Conservation (phyloP, 345 rosid species). For the Citrus sinensis region DVS_A1.0 CM039168.1:3325001-3325500, state of each 20-base stretch:
- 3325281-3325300: conserved; percentile 99
- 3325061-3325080: conserved; percentile 98
- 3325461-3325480: background rate
- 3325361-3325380: background rate
- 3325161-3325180: background rate
- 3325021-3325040: conserved; percentile 59
- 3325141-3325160: background rate
- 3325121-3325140: conserved; percentile 53
- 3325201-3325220: background rate
- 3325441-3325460: background rate
- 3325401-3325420: background rate
- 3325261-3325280: conserved; percentile 78
- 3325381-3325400: background rate
- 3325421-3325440: background rate
- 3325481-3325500: background rate
- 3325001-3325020: conserved; percentile 5
- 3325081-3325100: conserved; percentile 96
- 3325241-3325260: conserved; percentile 93
- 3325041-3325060: conserved; percentile 68
- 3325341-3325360: conserved; percentile 13
- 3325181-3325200: background rate
- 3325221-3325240: conserved; percentile 1
- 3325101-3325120: conserved; percentile 83
- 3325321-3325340: conserved; percentile 56
- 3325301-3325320: conserved; percentile 93